Evolutionary conservation across 495 filamentous ascomycete species (phyloP).

Genomic region (Neurospora sp.): DNA sequence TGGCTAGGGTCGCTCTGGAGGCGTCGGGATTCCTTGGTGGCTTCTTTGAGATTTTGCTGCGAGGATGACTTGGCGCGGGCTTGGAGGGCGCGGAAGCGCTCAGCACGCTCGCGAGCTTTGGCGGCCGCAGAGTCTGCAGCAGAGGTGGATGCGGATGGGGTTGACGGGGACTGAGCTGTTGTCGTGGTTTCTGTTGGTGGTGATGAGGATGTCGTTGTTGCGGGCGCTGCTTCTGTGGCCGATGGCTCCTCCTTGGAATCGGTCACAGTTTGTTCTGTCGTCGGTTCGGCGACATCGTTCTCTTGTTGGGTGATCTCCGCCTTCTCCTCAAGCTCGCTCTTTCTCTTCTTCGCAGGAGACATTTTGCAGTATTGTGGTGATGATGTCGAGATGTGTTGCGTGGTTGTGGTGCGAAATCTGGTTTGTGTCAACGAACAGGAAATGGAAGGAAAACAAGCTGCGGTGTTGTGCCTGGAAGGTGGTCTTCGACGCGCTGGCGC

Average conservation of each 20-base stretch:
- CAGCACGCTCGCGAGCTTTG: conserved; percentile 47
- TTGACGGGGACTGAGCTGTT: conserved; percentile 1
- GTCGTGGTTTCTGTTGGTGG: neutral
- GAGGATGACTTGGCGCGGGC: conserved; percentile 71
- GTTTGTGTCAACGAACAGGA: neutral
- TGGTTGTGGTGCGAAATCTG: neutral
- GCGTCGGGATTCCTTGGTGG: conserved; percentile 71
- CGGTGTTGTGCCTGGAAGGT: neutral
- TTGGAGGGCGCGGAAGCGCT: conserved; percentile 77
- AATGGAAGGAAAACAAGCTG: neutral
- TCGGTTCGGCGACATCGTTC: conserved; percentile 4
- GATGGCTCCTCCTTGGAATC: conserved; percentile 6
- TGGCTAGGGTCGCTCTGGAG: conserved; percentile 64
- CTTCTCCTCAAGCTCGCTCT: conserved; percentile 21
- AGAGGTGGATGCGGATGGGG: conserved; percentile 2
- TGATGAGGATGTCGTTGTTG: neutral
- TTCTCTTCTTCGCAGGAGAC: conserved; percentile 43
- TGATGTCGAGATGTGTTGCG: neutral
- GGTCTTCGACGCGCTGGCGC: neutral
- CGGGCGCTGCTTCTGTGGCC: neutral
- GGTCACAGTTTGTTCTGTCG: conserved; percentile 2
- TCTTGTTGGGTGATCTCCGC: conserved; percentile 6
- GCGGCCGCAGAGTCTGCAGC: conserved; percentile 26
- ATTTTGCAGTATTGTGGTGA: conserved; percentile 10
- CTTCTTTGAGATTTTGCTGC: conserved; percentile 73